phyloP scores from a whole-genome alignment of 805 yeast species.

The Zygoascus ofunaensis region DNA sequence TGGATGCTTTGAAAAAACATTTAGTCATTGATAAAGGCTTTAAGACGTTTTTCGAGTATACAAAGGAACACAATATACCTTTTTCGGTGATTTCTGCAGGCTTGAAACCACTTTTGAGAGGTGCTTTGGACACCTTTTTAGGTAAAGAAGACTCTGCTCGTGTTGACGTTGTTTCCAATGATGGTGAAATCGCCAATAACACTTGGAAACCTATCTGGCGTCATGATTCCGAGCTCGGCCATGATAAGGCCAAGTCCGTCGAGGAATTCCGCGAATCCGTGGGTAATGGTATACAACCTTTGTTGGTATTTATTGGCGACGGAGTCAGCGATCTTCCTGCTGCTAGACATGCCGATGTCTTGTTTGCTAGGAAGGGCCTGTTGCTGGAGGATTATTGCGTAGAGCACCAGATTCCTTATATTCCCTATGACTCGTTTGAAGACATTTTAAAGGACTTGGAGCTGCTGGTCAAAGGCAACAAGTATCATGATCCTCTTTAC shows the following conservation, averaged over 20 bases:
- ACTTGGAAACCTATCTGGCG: constrained; percentile 35
- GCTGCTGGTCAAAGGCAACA: constrained; percentile 20
- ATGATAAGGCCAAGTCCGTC: constrained; percentile 36
- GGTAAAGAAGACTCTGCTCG: constrained; percentile 30
- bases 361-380: constrained; percentile 36
- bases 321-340: constrained; percentile 45
- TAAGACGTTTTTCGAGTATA: constrained; percentile 30
- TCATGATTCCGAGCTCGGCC: constrained; percentile 36
- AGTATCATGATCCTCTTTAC: constrained; percentile 11
- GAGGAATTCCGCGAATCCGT: constrained; percentile 29
- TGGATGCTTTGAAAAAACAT: constrained; percentile 27
- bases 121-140: constrained; percentile 33
- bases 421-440: constrained; percentile 34
- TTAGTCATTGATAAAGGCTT: constrained; percentile 35
- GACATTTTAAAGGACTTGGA: constrained; percentile 32
- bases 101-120: constrained; percentile 33
- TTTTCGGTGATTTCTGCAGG: constrained; percentile 39
- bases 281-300: constrained; percentile 31
- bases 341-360: constrained; percentile 36
- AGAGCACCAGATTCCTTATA: constrained; percentile 33
- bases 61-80: constrained; percentile 31
- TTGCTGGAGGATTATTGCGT: constrained; percentile 34
- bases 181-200: constrained; percentile 30
- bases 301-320: constrained; percentile 45
- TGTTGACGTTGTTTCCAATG: constrained; percentile 34